Evolutionary conservation across 345 rosid species (phyloP), one percentile per base, ranked within the genome.

Genomic region (Capsella bursapastoris): DNA sequence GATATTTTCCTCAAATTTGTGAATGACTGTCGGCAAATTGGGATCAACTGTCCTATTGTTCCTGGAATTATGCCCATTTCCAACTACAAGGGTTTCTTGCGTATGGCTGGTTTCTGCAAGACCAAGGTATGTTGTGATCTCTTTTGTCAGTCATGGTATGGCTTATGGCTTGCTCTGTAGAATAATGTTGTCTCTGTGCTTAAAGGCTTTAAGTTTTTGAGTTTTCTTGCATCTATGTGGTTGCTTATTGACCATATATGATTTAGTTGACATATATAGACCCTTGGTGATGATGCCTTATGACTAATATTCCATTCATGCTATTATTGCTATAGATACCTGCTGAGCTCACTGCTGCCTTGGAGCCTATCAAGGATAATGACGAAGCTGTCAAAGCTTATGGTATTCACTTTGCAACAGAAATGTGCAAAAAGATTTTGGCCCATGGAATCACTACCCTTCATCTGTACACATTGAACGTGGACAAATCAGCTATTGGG

Each of bases 51-150:
- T 65, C 98, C 97, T 60, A 84, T 91, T 63, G 98, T 94, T 67
- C 98, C 98, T 68, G 98, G 96, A 43, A 94, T 94, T 66, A 94
- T 94, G 97, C 97, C 97, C 51, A 94, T 94, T 68, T 84, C 89
- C 69, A 94, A 91, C 84, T 93, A 93, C 82, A 93, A 86, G 80
- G 96, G 98, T 53, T 91, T 94, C 84, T 22, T 88, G 50, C 89
- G 97, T 18, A 94, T 94, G 98, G 85, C 97, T 74, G 98, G 97
- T 55, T 94, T 94, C 75, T 91, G 98, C 83, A 94, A 94, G 75
- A 91, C 98, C 15, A 91, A 84, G 93, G 98, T 93, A 37, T 18
- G 10, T 16, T 77, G 49, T 49, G 31, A 51, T 60, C 55, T 62
- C 59, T 64, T 62, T 45, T 25, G 18, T 37, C 15, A 37, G 11